Conservation (phyloP, 1,139 yeast species). For the Diutina siamensis region DNA sequence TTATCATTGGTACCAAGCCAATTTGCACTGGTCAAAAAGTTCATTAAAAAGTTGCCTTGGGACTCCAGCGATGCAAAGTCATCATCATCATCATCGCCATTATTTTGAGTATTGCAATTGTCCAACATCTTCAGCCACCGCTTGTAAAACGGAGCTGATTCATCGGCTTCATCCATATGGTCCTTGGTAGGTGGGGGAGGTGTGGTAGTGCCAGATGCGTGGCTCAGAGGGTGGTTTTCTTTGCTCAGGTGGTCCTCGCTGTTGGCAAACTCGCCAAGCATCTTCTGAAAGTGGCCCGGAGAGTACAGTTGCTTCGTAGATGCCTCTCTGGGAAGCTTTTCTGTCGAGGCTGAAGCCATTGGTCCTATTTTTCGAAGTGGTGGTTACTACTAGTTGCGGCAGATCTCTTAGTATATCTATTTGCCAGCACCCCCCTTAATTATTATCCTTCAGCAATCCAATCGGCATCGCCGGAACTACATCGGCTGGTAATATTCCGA, state of each 20-base stretch:
- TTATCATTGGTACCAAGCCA: background rate
- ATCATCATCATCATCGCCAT: background rate
- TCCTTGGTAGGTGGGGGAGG: background rate
- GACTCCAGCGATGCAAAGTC: conserved; percentile 2
- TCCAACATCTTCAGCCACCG: background rate
- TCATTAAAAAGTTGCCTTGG: conserved; percentile 4
- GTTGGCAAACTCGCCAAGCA: background rate
- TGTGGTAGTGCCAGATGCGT: too few species aligned
- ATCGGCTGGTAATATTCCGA: too few species aligned
- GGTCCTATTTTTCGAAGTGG: too few species aligned
- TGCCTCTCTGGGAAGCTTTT: too few species aligned
- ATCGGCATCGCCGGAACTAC: too few species aligned
- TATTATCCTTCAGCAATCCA: background rate
- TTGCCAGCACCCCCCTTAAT: too few species aligned
- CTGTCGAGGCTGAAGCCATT: too few species aligned
- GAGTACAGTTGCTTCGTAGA: background rate
- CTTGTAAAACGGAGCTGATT: background rate
- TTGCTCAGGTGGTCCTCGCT: too few species aligned
- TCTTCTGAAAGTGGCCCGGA: background rate
- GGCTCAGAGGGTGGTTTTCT: too few species aligned
- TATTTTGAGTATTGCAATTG: background rate
- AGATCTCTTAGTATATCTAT: too few species aligned
- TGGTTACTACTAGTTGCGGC: too few species aligned
- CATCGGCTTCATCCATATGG: background rate
- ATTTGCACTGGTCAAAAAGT: background rate